These are phyloP conservation scores for Cryptosporidium viatorum DNA, from an alignment of 169 alveolate genomes.

Conservation along the genomic window DNA sequence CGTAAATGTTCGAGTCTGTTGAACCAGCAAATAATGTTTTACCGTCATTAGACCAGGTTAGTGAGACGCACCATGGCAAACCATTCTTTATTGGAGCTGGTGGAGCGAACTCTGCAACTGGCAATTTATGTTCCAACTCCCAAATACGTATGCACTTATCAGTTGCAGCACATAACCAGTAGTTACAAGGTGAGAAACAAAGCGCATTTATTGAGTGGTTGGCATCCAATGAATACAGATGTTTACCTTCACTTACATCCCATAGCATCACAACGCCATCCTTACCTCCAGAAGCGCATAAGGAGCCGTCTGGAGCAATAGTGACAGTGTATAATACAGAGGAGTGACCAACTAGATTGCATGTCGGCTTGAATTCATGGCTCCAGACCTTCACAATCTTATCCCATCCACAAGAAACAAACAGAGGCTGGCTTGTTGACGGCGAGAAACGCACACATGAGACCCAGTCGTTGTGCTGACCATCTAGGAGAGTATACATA, in stretches of 20 bases:
- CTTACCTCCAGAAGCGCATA: slow-evolving; percentile 99
- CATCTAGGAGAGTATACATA: slow-evolving; percentile 93
- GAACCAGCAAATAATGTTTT: slow-evolving; percentile 91
- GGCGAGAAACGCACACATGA: slow-evolving; percentile 97
- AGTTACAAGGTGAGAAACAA: slow-evolving; percentile 95
- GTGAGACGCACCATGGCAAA: slow-evolving; percentile 94
- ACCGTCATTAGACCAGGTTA: slow-evolving; percentile 94
- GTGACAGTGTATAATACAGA: slow-evolving; percentile 94
- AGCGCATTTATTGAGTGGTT: slow-evolving; percentile 93
- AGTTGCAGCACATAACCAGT: slow-evolving; percentile 96
- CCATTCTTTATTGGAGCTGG: slow-evolving; percentile 90
- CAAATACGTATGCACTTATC: slow-evolving; percentile 92
- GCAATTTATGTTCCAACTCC: slow-evolving; percentile 94
- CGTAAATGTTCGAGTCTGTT: slow-evolving; percentile 71
- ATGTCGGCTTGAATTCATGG: slow-evolving; percentile 91
- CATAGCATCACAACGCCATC: slow-evolving; percentile 95
- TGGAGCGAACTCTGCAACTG: slow-evolving; percentile 91
- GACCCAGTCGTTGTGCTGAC: slow-evolving; percentile 97
- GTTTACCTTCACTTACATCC: slow-evolving; percentile 96
- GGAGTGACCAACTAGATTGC: slow-evolving; percentile 95
- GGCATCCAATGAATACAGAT: slow-evolving; percentile 92
- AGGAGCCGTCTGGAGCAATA: slow-evolving; percentile 96
- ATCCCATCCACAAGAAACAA: slow-evolving; percentile 98
- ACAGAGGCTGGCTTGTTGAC: slow-evolving; percentile 92
- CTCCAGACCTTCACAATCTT: slow-evolving; percentile 91